These are phyloP conservation scores for Henningerozyma blattae DNA, from an alignment of 805 yeast genomes.

Conservation along the genomic window DNA sequence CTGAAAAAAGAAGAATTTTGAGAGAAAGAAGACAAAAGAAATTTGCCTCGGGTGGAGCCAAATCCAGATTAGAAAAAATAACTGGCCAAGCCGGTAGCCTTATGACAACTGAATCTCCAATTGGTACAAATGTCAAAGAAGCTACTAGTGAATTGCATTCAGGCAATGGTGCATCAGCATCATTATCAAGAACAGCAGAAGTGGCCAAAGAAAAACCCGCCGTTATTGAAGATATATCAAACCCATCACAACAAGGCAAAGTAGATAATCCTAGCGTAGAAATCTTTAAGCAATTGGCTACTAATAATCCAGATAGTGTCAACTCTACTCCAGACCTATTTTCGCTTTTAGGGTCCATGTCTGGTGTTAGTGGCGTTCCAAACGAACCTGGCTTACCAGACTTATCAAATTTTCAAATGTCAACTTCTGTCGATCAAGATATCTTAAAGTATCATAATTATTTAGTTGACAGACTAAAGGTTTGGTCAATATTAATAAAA, in stretches of 20 bases:
- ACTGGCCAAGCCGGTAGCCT: slow-evolving; percentile 29
- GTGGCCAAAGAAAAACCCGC: background rate
- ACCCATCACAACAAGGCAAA: background rate
- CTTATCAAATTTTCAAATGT: background rate
- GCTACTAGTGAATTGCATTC: no score
- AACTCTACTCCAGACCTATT: slow-evolving; percentile 16
- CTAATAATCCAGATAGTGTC: slow-evolving; percentile 10
- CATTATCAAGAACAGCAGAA: background rate
- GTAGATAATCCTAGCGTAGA: slow-evolving; percentile 13
- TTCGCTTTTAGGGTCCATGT: slow-evolving; percentile 12
- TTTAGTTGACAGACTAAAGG: slow-evolving; percentile 19
- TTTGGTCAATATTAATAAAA: slow-evolving; percentile 19
- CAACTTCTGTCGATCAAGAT: slow-evolving; percentile 15
- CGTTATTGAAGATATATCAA: background rate
- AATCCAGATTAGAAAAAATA: slow-evolving; percentile 40
- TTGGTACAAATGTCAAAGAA: slow-evolving; percentile 7
- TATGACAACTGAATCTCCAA: slow-evolving; percentile 25
- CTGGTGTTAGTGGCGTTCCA: slow-evolving; percentile 3
- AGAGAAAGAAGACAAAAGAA: slow-evolving; percentile 59
- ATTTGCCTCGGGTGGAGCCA: slow-evolving; percentile 42
- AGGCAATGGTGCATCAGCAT: background rate
- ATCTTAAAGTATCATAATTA: slow-evolving; percentile 18
- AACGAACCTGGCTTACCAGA: slow-evolving; percentile 1
- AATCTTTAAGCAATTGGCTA: slow-evolving; percentile 18
- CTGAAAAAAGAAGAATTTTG: slow-evolving; percentile 44